Evolutionary conservation across 768 basidiomycete genomes (phyloP).

Genomic region (Macrolepiota fuliginosa): DNA sequence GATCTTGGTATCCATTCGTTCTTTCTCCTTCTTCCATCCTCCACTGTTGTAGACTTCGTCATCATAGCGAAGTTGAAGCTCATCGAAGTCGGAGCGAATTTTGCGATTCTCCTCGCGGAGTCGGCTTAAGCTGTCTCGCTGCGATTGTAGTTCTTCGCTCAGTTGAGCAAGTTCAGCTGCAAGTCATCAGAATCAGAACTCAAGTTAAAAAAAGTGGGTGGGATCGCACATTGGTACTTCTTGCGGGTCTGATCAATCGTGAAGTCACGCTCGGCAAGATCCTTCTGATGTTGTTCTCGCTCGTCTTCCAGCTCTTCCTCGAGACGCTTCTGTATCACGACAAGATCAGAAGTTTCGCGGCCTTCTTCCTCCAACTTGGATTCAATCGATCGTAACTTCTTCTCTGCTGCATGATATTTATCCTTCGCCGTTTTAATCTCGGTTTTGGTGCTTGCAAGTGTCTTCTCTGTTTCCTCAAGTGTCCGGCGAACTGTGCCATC

Average conservation of each 20-base stretch:
- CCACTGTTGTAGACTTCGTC: constrained; percentile 76
- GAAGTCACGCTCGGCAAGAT: constrained; percentile 78
- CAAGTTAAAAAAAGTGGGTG: not conserved
- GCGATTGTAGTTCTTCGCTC: constrained; percentile 80
- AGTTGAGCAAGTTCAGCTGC: constrained; percentile 75
- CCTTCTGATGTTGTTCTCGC: constrained; percentile 74
- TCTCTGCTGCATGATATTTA: constrained; percentile 47
- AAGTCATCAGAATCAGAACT: not conserved
- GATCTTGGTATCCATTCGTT: constrained; percentile 83
- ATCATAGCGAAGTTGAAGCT: constrained; percentile 70
- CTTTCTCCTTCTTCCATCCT: constrained; percentile 87
- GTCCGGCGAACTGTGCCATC: constrained; percentile 50
- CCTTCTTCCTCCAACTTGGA: constrained; percentile 64
- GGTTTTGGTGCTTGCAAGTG: constrained; percentile 44
- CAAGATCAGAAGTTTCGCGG: constrained; percentile 65
- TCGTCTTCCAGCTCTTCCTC: constrained; percentile 77
- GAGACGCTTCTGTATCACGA: constrained; percentile 62
- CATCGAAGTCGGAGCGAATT: constrained; percentile 71
- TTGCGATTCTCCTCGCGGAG: constrained; percentile 81
- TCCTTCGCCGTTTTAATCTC: constrained; percentile 54
- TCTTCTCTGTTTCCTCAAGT: constrained; percentile 60
- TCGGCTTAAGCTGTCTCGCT: constrained; percentile 72
- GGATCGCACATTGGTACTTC: constrained; percentile 73
- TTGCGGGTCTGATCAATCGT: constrained; percentile 77
- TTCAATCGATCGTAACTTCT: constrained; percentile 56